Conservation (phyloP, 768 basidiomycete genomes). For the Mycena floridula region DNA sequence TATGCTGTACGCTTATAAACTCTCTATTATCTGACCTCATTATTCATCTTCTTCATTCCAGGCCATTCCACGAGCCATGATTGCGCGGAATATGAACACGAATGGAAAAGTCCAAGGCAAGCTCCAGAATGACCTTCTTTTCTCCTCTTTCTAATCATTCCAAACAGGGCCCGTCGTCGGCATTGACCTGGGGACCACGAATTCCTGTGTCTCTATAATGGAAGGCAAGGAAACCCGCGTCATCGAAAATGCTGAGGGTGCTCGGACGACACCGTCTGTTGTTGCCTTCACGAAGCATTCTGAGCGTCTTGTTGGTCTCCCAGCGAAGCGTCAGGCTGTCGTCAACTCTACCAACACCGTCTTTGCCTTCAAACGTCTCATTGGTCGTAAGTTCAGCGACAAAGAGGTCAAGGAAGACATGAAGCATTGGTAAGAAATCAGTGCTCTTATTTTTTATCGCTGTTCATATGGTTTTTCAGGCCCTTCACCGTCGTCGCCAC, state of each 20-base stretch:
- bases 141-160: background rate
- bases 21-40: background rate
- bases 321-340: conserved; percentile 95
- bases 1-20: conserved; percentile 45
- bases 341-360: conserved; percentile 94
- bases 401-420: conserved; percentile 90
- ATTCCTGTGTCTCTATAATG: conserved; percentile 91
- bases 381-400: conserved; percentile 91
- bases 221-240: conserved; percentile 93
- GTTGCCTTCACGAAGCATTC: conserved; percentile 99
- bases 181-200: conserved; percentile 94
- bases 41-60: conserved; percentile 22
- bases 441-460: background rate
- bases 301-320: conserved; percentile 92
- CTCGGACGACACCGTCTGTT: conserved; percentile 95
- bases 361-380: conserved; percentile 89
- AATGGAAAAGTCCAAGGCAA: conserved; percentile 71
- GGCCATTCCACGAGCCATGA: conserved; percentile 64
- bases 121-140: conserved; percentile 18
- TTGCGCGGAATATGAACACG: conserved; percentile 92
- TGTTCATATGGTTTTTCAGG: conserved; percentile 35
- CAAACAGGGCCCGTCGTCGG: conserved; percentile 92
- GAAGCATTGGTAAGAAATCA: conserved; percentile 60
- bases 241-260: conserved; percentile 97
- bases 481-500: conserved; percentile 76